Evolutionary conservation across 2,329 filamentous ascomycete genomes (phyloP).

Genomic region (Curvularia spicifera): DNA sequence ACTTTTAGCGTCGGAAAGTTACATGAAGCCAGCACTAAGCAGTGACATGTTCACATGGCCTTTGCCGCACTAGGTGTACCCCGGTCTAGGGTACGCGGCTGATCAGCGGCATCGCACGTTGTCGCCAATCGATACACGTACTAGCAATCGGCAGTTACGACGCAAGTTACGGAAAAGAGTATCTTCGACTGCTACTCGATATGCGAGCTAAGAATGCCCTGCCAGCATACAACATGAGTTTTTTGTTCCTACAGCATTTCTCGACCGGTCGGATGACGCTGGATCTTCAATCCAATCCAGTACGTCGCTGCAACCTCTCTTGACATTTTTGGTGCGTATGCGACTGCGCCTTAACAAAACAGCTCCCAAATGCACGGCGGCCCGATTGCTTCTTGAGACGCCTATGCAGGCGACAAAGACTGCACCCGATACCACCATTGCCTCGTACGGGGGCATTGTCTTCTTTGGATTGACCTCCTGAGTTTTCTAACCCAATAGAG

Average conservation of each 20-base stretch:
- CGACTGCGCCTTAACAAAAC: not conserved
- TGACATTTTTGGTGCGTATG: not conserved
- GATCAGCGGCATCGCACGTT: conserved; percentile 9
- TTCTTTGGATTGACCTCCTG: not conserved
- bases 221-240: not conserved
- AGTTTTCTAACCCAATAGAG: too few species aligned
- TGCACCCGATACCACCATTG: not conserved
- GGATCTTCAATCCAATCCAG: not conserved
- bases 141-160: conserved; percentile 8
- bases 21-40: not conserved
- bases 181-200: too few species aligned
- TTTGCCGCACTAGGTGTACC: not conserved
- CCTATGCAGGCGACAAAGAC: not conserved
- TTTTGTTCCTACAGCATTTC: conserved; percentile 1
- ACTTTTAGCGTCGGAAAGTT: conserved; percentile 4
- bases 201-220: not conserved
- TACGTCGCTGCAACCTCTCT: not conserved
- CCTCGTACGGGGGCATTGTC: too few species aligned
- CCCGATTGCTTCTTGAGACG: not conserved
- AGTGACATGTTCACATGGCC: conserved; percentile 1
- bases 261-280: not conserved
- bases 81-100: conserved; percentile 9
- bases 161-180: conserved; percentile 1
- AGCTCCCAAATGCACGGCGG: not conserved
- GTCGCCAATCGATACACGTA: not conserved